Conservation (phyloP, 208 protist genomes). For the Leishmania tarentolae region DNA sequence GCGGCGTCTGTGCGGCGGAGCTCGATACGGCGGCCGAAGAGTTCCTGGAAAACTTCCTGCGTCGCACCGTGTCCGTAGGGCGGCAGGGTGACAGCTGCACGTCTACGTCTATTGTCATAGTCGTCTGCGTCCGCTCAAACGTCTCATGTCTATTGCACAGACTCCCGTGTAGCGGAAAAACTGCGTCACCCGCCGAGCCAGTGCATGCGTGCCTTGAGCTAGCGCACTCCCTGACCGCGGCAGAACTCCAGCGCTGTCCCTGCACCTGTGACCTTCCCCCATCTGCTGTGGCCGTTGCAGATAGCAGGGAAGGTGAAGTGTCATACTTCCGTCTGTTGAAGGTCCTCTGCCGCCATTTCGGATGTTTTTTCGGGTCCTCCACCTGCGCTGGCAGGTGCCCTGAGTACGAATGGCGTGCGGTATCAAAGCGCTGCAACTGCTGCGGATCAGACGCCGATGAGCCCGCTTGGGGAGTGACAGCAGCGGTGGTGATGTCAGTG, state of each 20-base stretch:
- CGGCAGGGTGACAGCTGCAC: conserved; percentile 5
- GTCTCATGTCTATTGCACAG: conserved; percentile 2
- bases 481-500: not conserved
- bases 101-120: conserved; percentile 29
- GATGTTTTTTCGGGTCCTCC: not conserved
- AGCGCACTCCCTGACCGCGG: not conserved
- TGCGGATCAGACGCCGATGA: not conserved
- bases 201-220: conserved; percentile 16
- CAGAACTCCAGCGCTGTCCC: not conserved
- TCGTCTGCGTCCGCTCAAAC: conserved; percentile 21
- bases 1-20: not conserved
- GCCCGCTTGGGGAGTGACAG: not conserved
- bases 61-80: not conserved
- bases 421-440: not conserved
- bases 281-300: not conserved
- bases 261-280: not conserved
- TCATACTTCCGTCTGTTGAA: not conserved
- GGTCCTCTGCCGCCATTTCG: not conserved
- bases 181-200: conserved; percentile 9
- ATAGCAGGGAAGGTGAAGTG: not conserved
- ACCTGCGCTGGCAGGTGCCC: not conserved
- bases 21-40: not conserved
- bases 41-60: not conserved
- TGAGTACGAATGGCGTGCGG: not conserved
- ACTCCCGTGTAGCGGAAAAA: conserved; percentile 1